These are phyloP conservation scores for Dactylonectria estremocensis DNA, from an alignment of 2,329 filamentous ascomycete species.

Conservation along the genomic window DNA sequence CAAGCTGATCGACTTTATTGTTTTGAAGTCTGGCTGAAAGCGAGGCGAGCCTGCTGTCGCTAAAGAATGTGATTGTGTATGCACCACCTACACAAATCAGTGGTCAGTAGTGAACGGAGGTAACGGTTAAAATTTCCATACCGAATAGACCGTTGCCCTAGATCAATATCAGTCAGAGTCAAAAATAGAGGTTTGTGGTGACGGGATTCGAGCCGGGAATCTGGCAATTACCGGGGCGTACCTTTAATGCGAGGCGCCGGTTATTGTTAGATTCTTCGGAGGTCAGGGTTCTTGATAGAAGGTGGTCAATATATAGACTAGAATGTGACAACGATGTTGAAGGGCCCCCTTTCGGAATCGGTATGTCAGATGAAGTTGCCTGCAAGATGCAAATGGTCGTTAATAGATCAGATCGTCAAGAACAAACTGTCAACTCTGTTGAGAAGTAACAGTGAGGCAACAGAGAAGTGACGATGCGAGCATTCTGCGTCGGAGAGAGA, in stretches of 20 bases:
- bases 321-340: not conserved
- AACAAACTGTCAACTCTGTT: too few relatives aligned
- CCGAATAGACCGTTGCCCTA: conserved; percentile 43
- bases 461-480: too few relatives aligned
- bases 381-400: not conserved
- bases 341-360: not conserved
- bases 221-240: not conserved
- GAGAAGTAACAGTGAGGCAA: too few relatives aligned
- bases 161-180: not conserved
- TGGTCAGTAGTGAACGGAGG: conserved; percentile 10
- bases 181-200: not conserved
- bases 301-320: conserved; percentile 36
- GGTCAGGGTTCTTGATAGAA: conserved; percentile 22
- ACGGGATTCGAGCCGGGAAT: not conserved
- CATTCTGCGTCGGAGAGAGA: not conserved
- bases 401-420: not conserved
- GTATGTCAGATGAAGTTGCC: not conserved
- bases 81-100: conserved; percentile 33
- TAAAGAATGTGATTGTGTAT: conserved; percentile 43
- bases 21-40: conserved; percentile 40
- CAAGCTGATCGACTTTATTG: conserved; percentile 40
- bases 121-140: conserved; percentile 6
- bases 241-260: conserved; percentile 35
- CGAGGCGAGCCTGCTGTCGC: conserved; percentile 38
- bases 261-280: conserved; percentile 13